Evolutionary conservation across 1,284 basidiomycete species (phyloP).

Genomic region (Leccinum solheimii): DNA sequence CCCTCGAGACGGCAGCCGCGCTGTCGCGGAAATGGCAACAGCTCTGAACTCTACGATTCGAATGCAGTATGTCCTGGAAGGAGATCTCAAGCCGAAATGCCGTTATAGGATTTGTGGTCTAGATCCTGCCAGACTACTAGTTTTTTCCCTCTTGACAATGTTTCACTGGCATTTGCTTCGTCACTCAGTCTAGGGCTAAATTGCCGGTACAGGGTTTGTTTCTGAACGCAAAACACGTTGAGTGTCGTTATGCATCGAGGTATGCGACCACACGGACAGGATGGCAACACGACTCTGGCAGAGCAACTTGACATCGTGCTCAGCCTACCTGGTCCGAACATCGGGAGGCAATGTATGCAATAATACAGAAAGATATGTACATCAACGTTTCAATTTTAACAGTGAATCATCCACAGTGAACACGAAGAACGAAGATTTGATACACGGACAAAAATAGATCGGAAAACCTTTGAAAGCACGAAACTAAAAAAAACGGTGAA

Average conservation of each 20-base stretch:
- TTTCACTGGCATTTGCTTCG: not conserved
- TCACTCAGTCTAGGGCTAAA: not conserved
- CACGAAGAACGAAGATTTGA: slow-evolving; percentile 17
- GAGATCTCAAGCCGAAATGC: not conserved
- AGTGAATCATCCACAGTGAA: slow-evolving; percentile 1
- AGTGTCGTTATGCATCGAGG: not conserved
- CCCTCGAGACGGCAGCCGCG: not conserved
- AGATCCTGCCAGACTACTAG: not conserved
- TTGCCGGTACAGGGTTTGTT: not conserved
- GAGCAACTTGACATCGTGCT: too few species aligned
- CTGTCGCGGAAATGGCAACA: not conserved
- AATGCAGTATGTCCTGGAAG: not conserved
- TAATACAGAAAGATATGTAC: not conserved
- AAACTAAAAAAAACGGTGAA: not conserved
- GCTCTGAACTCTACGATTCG: not conserved
- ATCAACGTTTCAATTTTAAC: not conserved
- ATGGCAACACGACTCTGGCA: too few species aligned
- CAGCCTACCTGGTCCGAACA: too few species aligned
- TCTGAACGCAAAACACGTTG: too few species aligned
- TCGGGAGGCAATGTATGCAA: too few species aligned
- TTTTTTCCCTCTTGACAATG: not conserved
- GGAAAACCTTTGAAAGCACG: slow-evolving; percentile 16
- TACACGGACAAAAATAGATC: not conserved
- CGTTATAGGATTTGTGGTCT: not conserved
- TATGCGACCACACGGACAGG: not conserved